phyloP scores from a whole-genome alignment of 108 stramenopile genomes.

The Pseudonitzschia pungens region DNA sequence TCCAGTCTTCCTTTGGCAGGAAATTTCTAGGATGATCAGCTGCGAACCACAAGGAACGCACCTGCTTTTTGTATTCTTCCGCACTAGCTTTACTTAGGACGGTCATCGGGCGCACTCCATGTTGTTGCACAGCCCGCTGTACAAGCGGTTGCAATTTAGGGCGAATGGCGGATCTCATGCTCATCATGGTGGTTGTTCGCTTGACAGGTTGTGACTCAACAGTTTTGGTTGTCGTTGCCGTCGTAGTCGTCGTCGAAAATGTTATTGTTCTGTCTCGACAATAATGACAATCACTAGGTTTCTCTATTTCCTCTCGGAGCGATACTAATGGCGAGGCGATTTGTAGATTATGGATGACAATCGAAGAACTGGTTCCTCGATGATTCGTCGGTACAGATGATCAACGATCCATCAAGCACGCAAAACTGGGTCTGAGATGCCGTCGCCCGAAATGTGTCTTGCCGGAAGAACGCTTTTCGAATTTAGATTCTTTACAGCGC shows the following conservation, averaged over 20 bases:
- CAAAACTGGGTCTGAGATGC: too few relatives aligned
- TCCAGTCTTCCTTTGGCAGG: neutral
- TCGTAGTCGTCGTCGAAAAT: neutral
- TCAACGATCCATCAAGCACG: too few relatives aligned
- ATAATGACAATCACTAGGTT: neutral
- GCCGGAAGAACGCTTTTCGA: too few relatives aligned
- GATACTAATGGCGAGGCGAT: too few relatives aligned
- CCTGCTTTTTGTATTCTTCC: constrained; percentile 85
- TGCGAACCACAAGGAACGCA: constrained; percentile 18
- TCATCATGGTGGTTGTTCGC: constrained; percentile 23
- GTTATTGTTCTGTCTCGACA: neutral
- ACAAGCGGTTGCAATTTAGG: constrained; percentile 26
- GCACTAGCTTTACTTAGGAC: constrained; percentile 74
- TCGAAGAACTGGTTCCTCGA: neutral
- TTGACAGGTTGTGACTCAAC: neutral
- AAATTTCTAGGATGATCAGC: too few relatives aligned
- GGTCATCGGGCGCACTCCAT: constrained; percentile 62
- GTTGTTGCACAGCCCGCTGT: constrained; percentile 25
- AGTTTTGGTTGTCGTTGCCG: neutral
- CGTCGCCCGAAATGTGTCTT: too few relatives aligned
- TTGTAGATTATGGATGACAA: constrained; percentile 6
- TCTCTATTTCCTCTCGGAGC: neutral
- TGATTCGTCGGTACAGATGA: neutral
- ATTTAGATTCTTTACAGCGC: neutral
- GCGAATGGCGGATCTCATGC: constrained; percentile 16